These are phyloP conservation scores for Fusarium pilosicola DNA, from an alignment of 2,329 filamentous ascomycete genomes.

Conservation along the genomic window DNA sequence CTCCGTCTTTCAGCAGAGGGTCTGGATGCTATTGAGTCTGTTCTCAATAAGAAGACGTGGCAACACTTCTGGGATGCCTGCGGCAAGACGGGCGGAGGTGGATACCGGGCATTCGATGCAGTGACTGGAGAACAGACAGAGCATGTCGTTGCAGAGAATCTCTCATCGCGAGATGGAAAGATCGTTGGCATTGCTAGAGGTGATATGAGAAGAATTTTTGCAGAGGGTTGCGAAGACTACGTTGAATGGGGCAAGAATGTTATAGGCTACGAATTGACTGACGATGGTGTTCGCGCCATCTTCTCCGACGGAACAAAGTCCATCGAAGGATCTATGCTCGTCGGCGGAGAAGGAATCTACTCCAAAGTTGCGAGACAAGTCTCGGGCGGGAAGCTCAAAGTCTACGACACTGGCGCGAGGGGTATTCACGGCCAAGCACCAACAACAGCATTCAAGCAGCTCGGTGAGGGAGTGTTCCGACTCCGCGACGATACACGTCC, in stretches of 20 bases:
- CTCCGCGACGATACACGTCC: constrained; percentile 60
- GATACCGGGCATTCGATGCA: constrained; percentile 62
- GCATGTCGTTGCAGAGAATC: constrained; percentile 43
- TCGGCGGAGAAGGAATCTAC: constrained; percentile 72
- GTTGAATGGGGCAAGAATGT: constrained; percentile 67
- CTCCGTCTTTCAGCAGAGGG: constrained; percentile 67
- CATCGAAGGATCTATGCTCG: constrained; percentile 65
- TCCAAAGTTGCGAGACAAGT: constrained; percentile 69
- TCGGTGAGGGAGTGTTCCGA: constrained; percentile 72
- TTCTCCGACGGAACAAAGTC: constrained; percentile 70
- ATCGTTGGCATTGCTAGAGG: constrained; percentile 70
- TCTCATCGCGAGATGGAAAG: constrained; percentile 65
- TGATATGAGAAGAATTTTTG: constrained; percentile 69
- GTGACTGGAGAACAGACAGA: constrained; percentile 59
- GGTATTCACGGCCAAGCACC: constrained; percentile 74
- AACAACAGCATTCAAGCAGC: constrained; percentile 66
- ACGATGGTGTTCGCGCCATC: constrained; percentile 62
- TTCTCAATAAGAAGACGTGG: constrained; percentile 60
- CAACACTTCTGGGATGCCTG: constrained; percentile 67
- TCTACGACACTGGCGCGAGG: constrained; percentile 70
- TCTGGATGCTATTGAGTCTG: constrained; percentile 68
- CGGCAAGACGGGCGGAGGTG: constrained; percentile 68
- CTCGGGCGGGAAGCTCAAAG: constrained; percentile 65
- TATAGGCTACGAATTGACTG: constrained; percentile 66
- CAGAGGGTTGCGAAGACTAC: constrained; percentile 63